Base-by-base conservation (phyloP, 2,329 filamentous ascomycete genomes). In the Colletotrichum sp. region DNA sequence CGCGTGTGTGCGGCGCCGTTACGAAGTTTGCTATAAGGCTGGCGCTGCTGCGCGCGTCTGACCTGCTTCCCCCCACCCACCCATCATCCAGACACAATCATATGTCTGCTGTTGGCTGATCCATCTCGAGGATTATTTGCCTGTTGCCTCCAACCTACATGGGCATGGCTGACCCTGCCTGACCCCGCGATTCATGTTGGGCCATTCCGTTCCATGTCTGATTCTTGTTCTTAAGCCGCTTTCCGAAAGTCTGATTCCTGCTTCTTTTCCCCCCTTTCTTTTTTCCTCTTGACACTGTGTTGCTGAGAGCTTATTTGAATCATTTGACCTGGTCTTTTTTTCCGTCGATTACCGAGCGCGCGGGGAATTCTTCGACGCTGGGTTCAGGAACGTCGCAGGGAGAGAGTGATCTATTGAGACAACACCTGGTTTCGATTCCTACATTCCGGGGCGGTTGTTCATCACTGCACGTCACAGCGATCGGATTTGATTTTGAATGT, bases 91-190 rank as follows among this genome's bases (percentile, higher is more conserved):
- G n/a, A 52, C 44, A 52, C 44, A 22, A 52, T 52, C 44, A 52
- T 52, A 9, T 30, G 61, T 39, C 34, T 69, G n/a, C 19, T 25
- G 52, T 22, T 28, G 44, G 67, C 55, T 69, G 67, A 69, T 61
- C 34, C 44, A 52, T 55, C 39, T 61, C 55, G 27, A 48, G 39
- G 27, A 32, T 63, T 69, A 34, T 69, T 61, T 30, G n/a, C 28
- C 30, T 30, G 19, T 66, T 52, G 22, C n/a, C 25, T 30, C 16
- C 16, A 19, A 27, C 19, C 44, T 36, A 57, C 65, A 36, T 34
- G 32, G 60, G 22, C 67, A 61, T 74, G 70, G 32, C 28, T 68
- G 57, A 64, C 70, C 73, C 28, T 76, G 74, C 36, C 13, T 76
- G 32, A 69, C 32, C 70, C 64, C 74, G 59, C 65, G 64, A 69